Base-by-base conservation (phyloP, 2,329 filamentous ascomycete genomes). In the Pseudogymnoascus sp. region DNA sequence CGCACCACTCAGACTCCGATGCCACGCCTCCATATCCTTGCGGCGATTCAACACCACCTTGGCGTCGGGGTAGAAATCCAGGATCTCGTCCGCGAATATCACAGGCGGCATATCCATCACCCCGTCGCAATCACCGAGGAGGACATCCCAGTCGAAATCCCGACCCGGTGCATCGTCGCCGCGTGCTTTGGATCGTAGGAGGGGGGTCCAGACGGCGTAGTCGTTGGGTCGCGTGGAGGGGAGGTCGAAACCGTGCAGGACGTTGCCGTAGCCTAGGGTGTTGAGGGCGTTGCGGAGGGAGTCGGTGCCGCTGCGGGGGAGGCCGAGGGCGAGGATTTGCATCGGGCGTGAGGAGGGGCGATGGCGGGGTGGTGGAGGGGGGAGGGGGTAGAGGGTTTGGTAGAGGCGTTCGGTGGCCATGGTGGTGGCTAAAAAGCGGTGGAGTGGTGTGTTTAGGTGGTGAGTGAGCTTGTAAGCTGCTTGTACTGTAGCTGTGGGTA, bases 11-110 rank as follows among this genome's bases (percentile, higher is more conserved):
- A 68, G 63, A 2, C 65, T 69, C 6, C 20, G 22, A 14, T 60
- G 58, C 70, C 71, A 73, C 6, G 63, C 62, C n/a, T 68, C 67
- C 1, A 66, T 39, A 59, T 70, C 68, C 7, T n/a, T 5, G 6
- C 74, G 67, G 16, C 64, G 63, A 2, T 67, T 70, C 28, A 74
- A 62, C 7, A 75, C 70, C 57, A 75, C 68, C 59, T 74, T 74
- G 1, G 73, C 74, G 0, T 71, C 65, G 0, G 74, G 74, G 58
- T 76, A 76, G 1, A 70, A 67, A 4, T 61, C 58, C 11, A 71
- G 61, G 2, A 76, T 63, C 50, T 76, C 74, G 28, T 67, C 66
- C 3, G 66, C 69, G 63, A 76, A 76, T n/a, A 68, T 62, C 6
- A 61, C 63, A 6, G 66, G 68, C 0, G 74, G 73, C 20, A 69